A percentile compares a stretch with the other conserved stretches of the same genome.
These are phyloP conservation scores for Xylariaceae sp. DNA, from an alignment of 2,329 filamentous ascomycete genomes.

Conservation along the genomic window DNA sequence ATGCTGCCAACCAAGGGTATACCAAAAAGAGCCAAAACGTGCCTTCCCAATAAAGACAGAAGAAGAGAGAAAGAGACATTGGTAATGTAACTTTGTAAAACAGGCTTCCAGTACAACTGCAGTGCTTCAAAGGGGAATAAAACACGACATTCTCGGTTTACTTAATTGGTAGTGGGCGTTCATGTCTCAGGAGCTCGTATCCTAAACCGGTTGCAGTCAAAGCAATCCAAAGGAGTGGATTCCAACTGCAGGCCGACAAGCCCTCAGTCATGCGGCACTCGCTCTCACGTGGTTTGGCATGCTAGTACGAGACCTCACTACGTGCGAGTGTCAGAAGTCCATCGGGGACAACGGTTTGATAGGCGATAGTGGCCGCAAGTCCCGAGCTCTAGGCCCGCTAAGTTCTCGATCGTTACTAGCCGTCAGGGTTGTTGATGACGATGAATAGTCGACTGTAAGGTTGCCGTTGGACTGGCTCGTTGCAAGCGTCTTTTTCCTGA, in stretches of 20 bases:
- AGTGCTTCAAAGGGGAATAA: no score
- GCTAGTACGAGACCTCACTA: background rate
- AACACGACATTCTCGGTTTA: no score
- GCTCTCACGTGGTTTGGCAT: no score
- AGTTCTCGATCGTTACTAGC: constrained; percentile 38
- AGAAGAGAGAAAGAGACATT: constrained; percentile 2
- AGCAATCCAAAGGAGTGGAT: no score
- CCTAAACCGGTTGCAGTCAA: no score
- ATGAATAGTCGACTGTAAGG: constrained; percentile 38
- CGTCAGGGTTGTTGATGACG: constrained; percentile 42
- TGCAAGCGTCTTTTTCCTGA: constrained; percentile 41
- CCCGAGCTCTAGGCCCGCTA: constrained; percentile 33
- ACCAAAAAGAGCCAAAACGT: constrained; percentile 19
- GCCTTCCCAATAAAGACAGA: constrained; percentile 6
- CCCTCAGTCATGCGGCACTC: no score
- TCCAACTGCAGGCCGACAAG: no score
- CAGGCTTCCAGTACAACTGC: no score
- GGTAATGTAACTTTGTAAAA: no score
- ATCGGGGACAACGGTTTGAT: constrained; percentile 62
- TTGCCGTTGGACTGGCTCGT: constrained; percentile 40
- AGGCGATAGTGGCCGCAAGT: constrained; percentile 55
- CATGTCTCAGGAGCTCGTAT: no score
- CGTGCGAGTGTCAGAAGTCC: constrained; percentile 36
- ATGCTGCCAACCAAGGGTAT: constrained; percentile 24
- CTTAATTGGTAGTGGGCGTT: no score